Evolutionary conservation across 176 grass and related monocot genomes (phyloP).

Genomic region (Areca catechu): DNA sequence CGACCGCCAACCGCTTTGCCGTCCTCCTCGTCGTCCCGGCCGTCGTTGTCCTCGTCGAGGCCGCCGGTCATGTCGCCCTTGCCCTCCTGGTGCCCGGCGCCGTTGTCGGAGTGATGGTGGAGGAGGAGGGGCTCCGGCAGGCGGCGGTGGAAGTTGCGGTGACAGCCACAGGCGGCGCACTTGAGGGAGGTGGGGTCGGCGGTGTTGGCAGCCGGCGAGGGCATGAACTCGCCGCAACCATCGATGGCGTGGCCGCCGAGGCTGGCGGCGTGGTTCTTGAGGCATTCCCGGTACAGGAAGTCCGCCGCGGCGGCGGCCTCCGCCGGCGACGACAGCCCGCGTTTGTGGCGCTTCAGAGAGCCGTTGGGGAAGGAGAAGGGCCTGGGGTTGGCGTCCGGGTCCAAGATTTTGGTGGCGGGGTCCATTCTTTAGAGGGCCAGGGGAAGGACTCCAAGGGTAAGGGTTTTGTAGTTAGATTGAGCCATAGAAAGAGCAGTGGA

Average conservation of each 20-base stretch:
- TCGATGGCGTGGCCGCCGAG: constrained; percentile 81
- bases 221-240: constrained; percentile 94
- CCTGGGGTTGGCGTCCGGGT: constrained; percentile 21
- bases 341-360: constrained; percentile 41
- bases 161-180: constrained; percentile 89
- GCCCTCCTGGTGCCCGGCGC: constrained; percentile 21
- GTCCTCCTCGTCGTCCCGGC: constrained; percentile 17
- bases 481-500: background rate
- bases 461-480: constrained; percentile 1
- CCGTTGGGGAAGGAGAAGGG: constrained; percentile 69
- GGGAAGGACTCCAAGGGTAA: background rate
- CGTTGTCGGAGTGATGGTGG: constrained; percentile 6
- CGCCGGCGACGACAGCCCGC: constrained; percentile 9
- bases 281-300: constrained; percentile 75
- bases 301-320: background rate
- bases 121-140: constrained; percentile 16
- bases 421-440: too few species aligned
- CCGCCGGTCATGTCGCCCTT: constrained; percentile 42
- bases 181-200: constrained; percentile 54
- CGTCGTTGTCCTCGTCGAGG: constrained; percentile 49
- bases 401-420: constrained; percentile 18
- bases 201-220: constrained; percentile 28
- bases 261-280: constrained; percentile 93
- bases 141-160: constrained; percentile 97
- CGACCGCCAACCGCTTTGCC: constrained; percentile 16